A percentile compares a stretch with the other conserved stretches of the same genome.
These are phyloP conservation scores for Seiridium cupressi DNA, from an alignment of 2,329 filamentous ascomycete species.

Conservation along the genomic window DNA sequence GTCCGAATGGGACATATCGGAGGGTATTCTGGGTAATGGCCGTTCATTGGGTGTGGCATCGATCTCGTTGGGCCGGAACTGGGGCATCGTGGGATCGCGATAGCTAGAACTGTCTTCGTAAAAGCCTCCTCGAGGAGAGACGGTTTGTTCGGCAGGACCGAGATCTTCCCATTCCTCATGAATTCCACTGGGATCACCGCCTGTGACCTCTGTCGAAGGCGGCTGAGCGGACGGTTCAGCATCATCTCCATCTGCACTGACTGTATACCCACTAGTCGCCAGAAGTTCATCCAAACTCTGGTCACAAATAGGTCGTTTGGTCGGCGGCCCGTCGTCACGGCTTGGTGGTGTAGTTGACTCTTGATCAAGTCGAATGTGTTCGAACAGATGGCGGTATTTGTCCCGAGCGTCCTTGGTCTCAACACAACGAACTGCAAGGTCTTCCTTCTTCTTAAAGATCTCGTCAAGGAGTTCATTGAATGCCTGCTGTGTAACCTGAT, in stretches of 20 bases:
- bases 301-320: constrained; percentile 20
- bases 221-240: constrained; percentile 11
- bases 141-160: background rate
- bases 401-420: constrained; percentile 62
- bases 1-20: background rate
- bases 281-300: constrained; percentile 39
- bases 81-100: constrained; percentile 64
- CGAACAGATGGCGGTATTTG: constrained; percentile 49
- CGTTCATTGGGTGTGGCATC: background rate
- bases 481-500: constrained; percentile 86
- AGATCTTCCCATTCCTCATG: constrained; percentile 4
- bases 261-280: constrained; percentile 41
- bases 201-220: constrained; percentile 9
- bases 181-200: constrained; percentile 5
- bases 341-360: constrained; percentile 11
- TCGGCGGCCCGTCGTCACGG: constrained; percentile 3
- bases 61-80: constrained; percentile 60
- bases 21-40: background rate
- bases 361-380: constrained; percentile 33
- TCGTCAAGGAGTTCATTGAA: constrained; percentile 90
- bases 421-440: constrained; percentile 67
- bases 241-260: constrained; percentile 25
- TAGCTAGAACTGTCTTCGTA: constrained; percentile 16
- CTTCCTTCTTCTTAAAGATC: constrained; percentile 80
- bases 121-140: background rate